A percentile compares a stretch with the other conserved stretches of the same genome.
phyloP scores from a whole-genome alignment of 495 filamentous ascomycete genomes.

The Penicillium malachiteum region DNA sequence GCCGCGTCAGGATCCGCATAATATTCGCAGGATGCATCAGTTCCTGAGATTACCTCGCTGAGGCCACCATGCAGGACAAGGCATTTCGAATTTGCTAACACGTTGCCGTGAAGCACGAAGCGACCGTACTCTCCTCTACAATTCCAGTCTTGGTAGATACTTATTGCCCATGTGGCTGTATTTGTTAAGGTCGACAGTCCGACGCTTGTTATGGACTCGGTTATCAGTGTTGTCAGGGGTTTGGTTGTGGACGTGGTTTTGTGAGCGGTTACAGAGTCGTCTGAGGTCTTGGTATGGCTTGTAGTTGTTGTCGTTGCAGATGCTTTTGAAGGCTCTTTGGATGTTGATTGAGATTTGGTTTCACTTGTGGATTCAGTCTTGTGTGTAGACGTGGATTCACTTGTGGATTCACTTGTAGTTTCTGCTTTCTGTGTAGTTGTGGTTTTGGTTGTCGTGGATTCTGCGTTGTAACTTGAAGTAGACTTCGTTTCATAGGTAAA shows the following conservation, averaged over 20 bases:
- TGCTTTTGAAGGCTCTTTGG: background rate
- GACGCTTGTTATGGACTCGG: background rate
- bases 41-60: background rate
- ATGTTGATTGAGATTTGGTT: no score
- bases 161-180: background rate
- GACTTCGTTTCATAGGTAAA: no score
- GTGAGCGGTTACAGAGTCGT: background rate
- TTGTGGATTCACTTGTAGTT: background rate
- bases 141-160: background rate
- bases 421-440: no score
- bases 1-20: background rate
- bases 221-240: background rate
- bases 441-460: background rate
- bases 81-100: background rate
- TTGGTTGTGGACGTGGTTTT: background rate
- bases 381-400: background rate
- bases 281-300: background rate
- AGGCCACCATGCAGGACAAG: background rate
- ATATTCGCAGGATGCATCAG: background rate
- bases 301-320: background rate
- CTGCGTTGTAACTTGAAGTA: background rate
- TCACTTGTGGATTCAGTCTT: background rate
- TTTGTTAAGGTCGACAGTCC: no score
- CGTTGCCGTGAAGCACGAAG: slow-evolving; percentile 4
- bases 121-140: background rate